phyloP scores from a whole-genome alignment of 129 eudicot genomes.

The Tagetes patula region DNA sequence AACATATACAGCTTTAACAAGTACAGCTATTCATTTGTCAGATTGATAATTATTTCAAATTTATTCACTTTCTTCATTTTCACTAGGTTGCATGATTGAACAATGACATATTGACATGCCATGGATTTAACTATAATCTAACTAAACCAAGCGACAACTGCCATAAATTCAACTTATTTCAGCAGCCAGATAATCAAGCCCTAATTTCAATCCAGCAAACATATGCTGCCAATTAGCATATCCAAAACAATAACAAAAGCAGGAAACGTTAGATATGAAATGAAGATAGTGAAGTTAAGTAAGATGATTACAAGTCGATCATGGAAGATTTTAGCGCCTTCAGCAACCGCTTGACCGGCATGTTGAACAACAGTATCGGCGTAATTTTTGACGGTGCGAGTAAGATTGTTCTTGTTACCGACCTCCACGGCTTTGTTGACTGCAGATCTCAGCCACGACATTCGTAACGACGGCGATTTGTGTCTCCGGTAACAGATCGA shows the following conservation, averaged over 20 bases:
- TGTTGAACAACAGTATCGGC: conserved; percentile 89
- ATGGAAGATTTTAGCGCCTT: conserved; percentile 85
- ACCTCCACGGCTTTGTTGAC: conserved; percentile 97
- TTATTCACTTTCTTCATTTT: conserved; percentile 15
- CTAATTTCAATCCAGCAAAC: conserved; percentile 15
- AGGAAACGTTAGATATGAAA: background rate
- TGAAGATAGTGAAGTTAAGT: background rate
- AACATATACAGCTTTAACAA: background rate
- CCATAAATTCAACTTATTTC: conserved; percentile 13
- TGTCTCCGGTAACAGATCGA: background rate
- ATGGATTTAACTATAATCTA: background rate
- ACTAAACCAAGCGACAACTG: background rate
- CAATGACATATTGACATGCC: background rate
- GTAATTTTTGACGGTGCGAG: conserved; percentile 78
- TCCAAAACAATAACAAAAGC: background rate
- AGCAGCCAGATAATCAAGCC: background rate
- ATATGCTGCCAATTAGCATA: background rate
- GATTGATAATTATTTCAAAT: background rate
- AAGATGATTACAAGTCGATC: conserved; percentile 60
- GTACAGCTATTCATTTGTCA: background rate
- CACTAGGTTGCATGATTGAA: background rate
- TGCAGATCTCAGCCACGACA: conserved; percentile 93
- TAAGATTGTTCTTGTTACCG: conserved; percentile 84
- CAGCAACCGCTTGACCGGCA: conserved; percentile 99
- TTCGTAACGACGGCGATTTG: conserved; percentile 30